Conservation (phyloP, 2,329 filamentous ascomycete species). For the Nemania sp. region DNA sequence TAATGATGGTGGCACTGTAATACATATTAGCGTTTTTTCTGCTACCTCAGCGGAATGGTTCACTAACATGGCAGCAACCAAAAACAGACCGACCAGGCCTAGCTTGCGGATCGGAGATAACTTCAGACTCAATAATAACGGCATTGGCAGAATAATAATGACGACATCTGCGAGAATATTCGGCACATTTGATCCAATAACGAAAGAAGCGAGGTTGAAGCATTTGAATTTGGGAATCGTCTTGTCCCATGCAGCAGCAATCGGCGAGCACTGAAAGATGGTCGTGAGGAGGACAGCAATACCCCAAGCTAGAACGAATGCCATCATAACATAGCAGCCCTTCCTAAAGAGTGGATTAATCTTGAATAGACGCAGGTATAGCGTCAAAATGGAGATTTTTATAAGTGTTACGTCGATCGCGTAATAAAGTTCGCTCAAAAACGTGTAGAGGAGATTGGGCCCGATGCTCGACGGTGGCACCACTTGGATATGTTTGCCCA, state of each 20-base stretch:
- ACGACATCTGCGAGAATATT: slow-evolving; percentile 6
- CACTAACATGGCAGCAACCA: slow-evolving; percentile 7
- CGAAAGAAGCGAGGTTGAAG: slow-evolving; percentile 1
- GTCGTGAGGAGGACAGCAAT: slow-evolving; percentile 3
- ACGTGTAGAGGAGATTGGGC: slow-evolving; percentile 9
- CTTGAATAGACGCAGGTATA: slow-evolving; percentile 8
- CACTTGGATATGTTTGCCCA: slow-evolving; percentile 6
- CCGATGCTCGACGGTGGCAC: neutral
- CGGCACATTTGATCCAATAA: slow-evolving; percentile 9
- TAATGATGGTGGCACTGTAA: slow-evolving; percentile 2
- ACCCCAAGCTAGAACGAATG: slow-evolving; percentile 4
- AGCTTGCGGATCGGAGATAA: slow-evolving; percentile 3
- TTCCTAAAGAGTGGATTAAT: neutral
- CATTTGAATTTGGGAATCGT: slow-evolving; percentile 1
- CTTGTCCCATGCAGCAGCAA: slow-evolving; percentile 6
- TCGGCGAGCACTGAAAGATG: slow-evolving; percentile 2
- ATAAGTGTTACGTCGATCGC: slow-evolving; percentile 5
- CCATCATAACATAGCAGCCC: slow-evolving; percentile 4
- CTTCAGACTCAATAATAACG: slow-evolving; percentile 4
- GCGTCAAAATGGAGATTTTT: slow-evolving; percentile 6
- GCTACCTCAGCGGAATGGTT: neutral
- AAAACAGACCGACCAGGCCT: slow-evolving; percentile 4
- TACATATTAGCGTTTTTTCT: neutral
- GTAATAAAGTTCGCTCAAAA: slow-evolving; percentile 6
- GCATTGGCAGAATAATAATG: slow-evolving; percentile 1